Percentiles rank a stretch among this genome's conserved stretches.
phyloP scores from a whole-genome alignment of 371 early-diverging fungal species.

The Mortierella sp. region DNA sequence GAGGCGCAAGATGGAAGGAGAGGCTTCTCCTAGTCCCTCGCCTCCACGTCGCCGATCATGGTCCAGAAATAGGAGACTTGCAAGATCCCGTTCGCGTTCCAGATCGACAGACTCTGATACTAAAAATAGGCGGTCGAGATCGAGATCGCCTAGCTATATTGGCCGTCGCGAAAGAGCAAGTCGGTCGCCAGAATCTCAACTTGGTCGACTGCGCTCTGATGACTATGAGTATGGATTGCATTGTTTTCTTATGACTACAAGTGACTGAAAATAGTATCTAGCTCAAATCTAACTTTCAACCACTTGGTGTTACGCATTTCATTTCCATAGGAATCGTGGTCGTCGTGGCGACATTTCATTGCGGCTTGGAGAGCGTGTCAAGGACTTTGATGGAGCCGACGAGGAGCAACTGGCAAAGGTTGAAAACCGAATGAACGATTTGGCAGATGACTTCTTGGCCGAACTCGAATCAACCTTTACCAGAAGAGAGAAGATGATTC shows the following conservation, averaged over 20 bases:
- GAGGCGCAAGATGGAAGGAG: conserved; percentile 32
- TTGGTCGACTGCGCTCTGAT: conserved; percentile 15
- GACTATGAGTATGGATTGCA: conserved; percentile 26
- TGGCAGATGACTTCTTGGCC: conserved; percentile 31
- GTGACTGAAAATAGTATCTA: not conserved
- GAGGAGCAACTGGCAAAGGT: not conserved
- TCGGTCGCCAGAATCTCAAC: conserved; percentile 31
- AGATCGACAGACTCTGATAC: conserved; percentile 17
- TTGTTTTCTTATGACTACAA: not conserved
- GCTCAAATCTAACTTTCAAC: not conserved
- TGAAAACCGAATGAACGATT: conserved; percentile 20
- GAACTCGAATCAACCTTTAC: conserved; percentile 47
- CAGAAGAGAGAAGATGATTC: conserved; percentile 36
- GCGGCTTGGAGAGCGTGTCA: conserved; percentile 39
- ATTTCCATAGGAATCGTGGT: conserved; percentile 33
- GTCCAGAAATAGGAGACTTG: conserved; percentile 36
- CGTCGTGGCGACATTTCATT: conserved; percentile 47
- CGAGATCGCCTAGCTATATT: conserved; percentile 20
- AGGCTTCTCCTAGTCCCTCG: conserved; percentile 25
- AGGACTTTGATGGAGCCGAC: conserved; percentile 9
- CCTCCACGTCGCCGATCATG: conserved; percentile 30
- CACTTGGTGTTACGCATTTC: not conserved
- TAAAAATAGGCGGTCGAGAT: not conserved
- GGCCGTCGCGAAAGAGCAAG: conserved; percentile 23
- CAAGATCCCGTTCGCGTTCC: conserved; percentile 30